Base-by-base conservation (phyloP, 371 early-diverging fungal species). In the Fennellomyces sp. region DNA sequence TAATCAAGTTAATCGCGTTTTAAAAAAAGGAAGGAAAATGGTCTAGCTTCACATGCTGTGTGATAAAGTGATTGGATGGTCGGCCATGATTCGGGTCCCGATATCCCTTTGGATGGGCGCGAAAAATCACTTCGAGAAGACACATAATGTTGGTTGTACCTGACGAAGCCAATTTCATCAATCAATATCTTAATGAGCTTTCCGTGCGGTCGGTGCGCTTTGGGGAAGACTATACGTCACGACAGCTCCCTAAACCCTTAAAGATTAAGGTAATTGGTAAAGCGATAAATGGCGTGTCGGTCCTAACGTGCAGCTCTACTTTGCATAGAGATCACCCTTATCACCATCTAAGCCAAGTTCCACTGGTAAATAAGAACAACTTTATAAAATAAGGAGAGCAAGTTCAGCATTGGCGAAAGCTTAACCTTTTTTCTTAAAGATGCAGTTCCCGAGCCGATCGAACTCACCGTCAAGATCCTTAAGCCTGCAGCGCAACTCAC, bases 231-330 rank as follows among this genome's bases (percentile, higher is more conserved):
- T 77, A 78, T 41, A 60, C 58, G 51, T 47, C 75, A n/a, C 75
- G 69, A 39, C 35, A 52, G 15, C 51, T 69, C n/a, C 74, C 69
- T 19, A 52, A 60, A 23, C 61, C 69, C 36, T 53, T 64, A 36
- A 66, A 68, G 58, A 63, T 80, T 26, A 80, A 80, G 72, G 81
- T 77, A 68, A 13, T n/a, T n/a, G n/a, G n/a, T n/a, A n/a, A n/a
- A n/a, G n/a, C n/a, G n/a, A n/a, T n/a, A n/a, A n/a, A n/a, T n/a
- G n/a, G n/a, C n/a, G n/a, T n/a, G n/a, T n/a, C n/a, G n/a, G n/a
- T n/a, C n/a, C n/a, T n/a, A n/a, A n/a, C n/a, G n/a, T n/a, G n/a
- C n/a, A n/a, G n/a, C n/a, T n/a, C n/a, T n/a, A n/a, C n/a, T n/a
- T n/a, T n/a, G n/a, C n/a, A 15, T 17, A 31, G 52, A 33, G 35